Evolutionary conservation across 257 asterid species (phyloP).

Genomic region (Primulina eburnea): DNA sequence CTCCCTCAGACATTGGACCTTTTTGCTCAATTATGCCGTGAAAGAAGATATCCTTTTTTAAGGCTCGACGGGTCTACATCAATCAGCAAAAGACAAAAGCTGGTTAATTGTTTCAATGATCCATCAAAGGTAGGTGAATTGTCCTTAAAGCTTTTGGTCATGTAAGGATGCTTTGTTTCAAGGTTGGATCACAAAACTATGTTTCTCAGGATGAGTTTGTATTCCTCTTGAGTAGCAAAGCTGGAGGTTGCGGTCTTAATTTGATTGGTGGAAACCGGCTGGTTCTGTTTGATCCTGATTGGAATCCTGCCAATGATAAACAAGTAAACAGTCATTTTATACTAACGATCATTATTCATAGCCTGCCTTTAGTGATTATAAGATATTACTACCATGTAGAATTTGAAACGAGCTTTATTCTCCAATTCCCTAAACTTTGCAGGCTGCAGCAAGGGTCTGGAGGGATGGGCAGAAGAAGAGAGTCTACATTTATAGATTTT

Average conservation of each 20-base stretch:
- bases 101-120: conserved; percentile 88
- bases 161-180: conserved; percentile 18
- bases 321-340: conserved; percentile 48
- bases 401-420: conserved; percentile 22
- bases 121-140: conserved; percentile 56
- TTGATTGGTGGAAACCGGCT: conserved; percentile 93
- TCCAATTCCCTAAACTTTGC: conserved; percentile 26
- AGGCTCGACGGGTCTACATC: conserved; percentile 96
- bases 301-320: conserved; percentile 99
- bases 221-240: conserved; percentile 97
- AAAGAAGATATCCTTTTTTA: conserved; percentile 91
- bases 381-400: conserved; percentile 1
- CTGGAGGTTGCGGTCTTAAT: conserved; percentile 99
- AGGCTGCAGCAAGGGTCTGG: conserved; percentile 99
- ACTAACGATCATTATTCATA: conserved; percentile 19
- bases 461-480: conserved; percentile 99
- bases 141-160: conserved; percentile 22
- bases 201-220: conserved; percentile 84
- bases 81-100: conserved; percentile 89
- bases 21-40: conserved; percentile 92
- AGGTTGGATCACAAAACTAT: conserved; percentile 16
- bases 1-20: conserved; percentile 82
- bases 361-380: conserved; percentile 14
- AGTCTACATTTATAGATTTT: conserved; percentile 90
- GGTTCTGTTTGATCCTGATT: conserved; percentile 96